Conservation (phyloP, 306 rosid genomes). For the Gastrolobium bilobum region DNA sequence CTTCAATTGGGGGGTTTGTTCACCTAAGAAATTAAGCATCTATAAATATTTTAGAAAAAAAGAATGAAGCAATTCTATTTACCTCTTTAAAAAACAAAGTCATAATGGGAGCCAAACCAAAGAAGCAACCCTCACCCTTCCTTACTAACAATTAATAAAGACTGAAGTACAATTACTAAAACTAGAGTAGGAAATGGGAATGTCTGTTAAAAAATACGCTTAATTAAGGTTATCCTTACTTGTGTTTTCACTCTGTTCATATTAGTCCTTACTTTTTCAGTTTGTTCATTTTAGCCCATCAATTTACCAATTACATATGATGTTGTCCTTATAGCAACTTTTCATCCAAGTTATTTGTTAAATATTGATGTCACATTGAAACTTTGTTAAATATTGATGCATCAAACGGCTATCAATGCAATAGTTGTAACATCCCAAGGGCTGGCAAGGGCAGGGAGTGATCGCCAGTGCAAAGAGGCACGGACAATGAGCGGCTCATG, state of each 20-base stretch:
- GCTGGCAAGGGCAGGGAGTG: too few relatives aligned
- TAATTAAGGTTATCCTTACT: neutral
- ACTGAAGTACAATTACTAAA: neutral
- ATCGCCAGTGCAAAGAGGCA: too few relatives aligned
- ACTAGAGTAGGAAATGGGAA: slow-evolving; percentile 7
- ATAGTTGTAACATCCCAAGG: too few relatives aligned
- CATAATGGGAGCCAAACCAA: neutral
- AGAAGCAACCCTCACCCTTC: neutral
- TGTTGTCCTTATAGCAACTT: neutral
- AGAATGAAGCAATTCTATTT: neutral
- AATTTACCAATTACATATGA: slow-evolving; percentile 13
- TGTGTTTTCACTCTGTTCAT: neutral
- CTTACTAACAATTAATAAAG: neutral
- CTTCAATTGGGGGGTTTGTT: neutral
- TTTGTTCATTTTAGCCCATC: neutral
- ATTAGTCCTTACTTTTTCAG: slow-evolving; percentile 1
- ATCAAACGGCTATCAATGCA: neutral
- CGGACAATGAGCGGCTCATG: too few relatives aligned
- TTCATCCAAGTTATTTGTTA: neutral
- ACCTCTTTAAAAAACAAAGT: slow-evolving; percentile 14
- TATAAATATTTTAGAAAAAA: neutral
- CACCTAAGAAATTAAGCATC: neutral
- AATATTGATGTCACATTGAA: neutral
- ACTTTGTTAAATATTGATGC: neutral
- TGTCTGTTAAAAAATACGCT: neutral